These are phyloP conservation scores for Parvularia atlantis DNA, from an alignment of 78 protist genomes.

Conservation along the genomic window DNA sequence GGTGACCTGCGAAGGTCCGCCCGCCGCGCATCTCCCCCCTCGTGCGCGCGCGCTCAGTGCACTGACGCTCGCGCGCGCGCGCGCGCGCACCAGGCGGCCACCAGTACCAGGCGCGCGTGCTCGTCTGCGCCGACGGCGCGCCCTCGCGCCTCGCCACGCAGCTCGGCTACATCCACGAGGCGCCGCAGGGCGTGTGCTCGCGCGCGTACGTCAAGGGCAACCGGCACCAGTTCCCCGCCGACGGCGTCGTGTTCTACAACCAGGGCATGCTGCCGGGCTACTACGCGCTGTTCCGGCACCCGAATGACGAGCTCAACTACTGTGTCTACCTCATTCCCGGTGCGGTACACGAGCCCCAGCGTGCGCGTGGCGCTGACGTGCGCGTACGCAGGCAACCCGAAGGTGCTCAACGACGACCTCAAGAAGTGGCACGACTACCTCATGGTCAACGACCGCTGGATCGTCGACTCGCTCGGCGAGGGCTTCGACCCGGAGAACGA, in stretches of 20 bases:
- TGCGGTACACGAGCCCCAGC: constrained; percentile 31
- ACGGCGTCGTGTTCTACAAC: constrained; percentile 57
- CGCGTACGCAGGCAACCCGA: not conserved
- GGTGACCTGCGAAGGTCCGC: constrained; percentile 18
- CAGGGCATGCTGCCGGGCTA: constrained; percentile 48
- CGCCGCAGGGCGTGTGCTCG: constrained; percentile 52
- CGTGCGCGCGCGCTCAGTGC: too few species aligned
- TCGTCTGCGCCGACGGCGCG: constrained; percentile 56
- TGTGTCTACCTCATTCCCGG: constrained; percentile 53
- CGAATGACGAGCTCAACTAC: constrained; percentile 49
- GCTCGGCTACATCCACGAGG: constrained; percentile 41
- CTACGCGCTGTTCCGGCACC: constrained; percentile 44
- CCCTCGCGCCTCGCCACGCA: constrained; percentile 40
- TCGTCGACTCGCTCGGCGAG: too few species aligned
- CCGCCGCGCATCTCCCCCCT: constrained; percentile 9
- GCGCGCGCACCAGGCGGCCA: too few species aligned
- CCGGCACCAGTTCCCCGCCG: constrained; percentile 39
- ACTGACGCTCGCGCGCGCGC: too few species aligned
- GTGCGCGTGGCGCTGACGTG: not conserved
- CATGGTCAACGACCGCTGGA: constrained; percentile 44
- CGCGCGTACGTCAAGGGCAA: constrained; percentile 49
- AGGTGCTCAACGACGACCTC: constrained; percentile 30
- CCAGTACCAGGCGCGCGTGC: constrained; percentile 41
- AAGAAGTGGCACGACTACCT: constrained; percentile 31
- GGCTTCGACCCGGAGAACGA: constrained; percentile 49